Conservation (phyloP, 345 rosid species). For the Iberis pinnata region DNA sequence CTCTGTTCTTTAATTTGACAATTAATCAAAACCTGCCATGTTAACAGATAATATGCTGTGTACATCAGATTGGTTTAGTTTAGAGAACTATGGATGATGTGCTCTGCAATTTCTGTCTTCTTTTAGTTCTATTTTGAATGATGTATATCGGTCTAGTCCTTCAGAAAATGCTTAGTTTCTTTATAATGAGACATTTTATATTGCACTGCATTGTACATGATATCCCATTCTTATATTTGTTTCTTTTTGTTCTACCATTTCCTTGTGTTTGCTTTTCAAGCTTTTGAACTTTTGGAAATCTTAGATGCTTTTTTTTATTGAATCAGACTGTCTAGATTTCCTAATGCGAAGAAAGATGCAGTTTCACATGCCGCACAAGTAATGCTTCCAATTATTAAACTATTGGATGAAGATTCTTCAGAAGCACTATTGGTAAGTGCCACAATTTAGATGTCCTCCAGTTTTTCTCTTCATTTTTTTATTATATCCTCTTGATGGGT, state of each 20-base stretch:
- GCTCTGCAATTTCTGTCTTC: too few relatives aligned
- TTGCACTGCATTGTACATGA: background rate
- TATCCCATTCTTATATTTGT: background rate
- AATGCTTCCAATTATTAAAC: slow-evolving; percentile 55
- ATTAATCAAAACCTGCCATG: too few relatives aligned
- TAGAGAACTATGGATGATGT: too few relatives aligned
- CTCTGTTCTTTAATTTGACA: too few relatives aligned
- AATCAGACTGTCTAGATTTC: slow-evolving; percentile 61
- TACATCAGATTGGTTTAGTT: too few relatives aligned
- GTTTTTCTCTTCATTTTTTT: background rate
- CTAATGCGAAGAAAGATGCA: slow-evolving; percentile 64
- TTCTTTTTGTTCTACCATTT: background rate
- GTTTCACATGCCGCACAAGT: slow-evolving; percentile 52
- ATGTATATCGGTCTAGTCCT: too few relatives aligned
- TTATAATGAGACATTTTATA: too few relatives aligned
- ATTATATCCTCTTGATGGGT: too few relatives aligned
- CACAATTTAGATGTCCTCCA: background rate
- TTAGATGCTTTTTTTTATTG: slow-evolving; percentile 8
- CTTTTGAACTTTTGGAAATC: background rate
- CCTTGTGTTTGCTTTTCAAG: background rate
- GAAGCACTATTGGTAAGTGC: slow-evolving; percentile 61
- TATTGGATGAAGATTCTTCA: slow-evolving; percentile 56
- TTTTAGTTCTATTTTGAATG: too few relatives aligned
- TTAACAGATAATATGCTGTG: too few relatives aligned
- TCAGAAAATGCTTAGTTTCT: too few relatives aligned